A percentile compares a stretch with the other conserved stretches of the same genome.
Evolutionary conservation across 1,284 basidiomycete genomes (phyloP).

Genomic region (Leccinum griseonigrum): DNA sequence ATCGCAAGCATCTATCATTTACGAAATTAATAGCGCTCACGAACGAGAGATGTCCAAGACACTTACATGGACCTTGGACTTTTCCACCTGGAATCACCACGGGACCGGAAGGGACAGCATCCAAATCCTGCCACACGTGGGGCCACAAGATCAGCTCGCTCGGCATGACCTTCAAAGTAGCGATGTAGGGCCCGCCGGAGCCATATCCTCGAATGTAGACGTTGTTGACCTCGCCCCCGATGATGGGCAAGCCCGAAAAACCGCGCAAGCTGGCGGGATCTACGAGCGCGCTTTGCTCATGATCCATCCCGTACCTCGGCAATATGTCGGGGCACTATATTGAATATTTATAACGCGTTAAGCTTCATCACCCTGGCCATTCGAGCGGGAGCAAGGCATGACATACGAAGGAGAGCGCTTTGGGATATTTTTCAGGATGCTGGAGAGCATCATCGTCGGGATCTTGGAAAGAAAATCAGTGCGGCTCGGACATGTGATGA

Average conservation of each 20-base stretch:
- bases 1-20: constrained; percentile 4
- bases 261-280: constrained; percentile 9
- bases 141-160: constrained; percentile 17
- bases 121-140: constrained; percentile 1
- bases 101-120: constrained; percentile 3
- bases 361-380: background rate
- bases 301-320: constrained; percentile 8
- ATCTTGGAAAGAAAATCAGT: constrained; percentile 5
- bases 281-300: background rate
- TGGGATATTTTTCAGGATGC: constrained; percentile 5
- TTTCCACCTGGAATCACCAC: constrained; percentile 1
- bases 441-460: constrained; percentile 11
- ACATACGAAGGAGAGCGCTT: constrained; percentile 12
- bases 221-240: constrained; percentile 12
- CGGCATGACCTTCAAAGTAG: constrained; percentile 8
- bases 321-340: constrained; percentile 16
- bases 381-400: background rate
- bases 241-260: constrained; percentile 13
- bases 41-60: background rate
- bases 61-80: constrained; percentile 7
- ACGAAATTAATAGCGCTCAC: background rate
- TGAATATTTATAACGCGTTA: background rate
- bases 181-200: constrained; percentile 8
- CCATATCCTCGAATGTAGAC: constrained; percentile 14
- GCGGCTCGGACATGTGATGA: background rate